Base-by-base conservation (phyloP, 352 stramenopile species). In the Heterotrichella gracilis region DNA sequence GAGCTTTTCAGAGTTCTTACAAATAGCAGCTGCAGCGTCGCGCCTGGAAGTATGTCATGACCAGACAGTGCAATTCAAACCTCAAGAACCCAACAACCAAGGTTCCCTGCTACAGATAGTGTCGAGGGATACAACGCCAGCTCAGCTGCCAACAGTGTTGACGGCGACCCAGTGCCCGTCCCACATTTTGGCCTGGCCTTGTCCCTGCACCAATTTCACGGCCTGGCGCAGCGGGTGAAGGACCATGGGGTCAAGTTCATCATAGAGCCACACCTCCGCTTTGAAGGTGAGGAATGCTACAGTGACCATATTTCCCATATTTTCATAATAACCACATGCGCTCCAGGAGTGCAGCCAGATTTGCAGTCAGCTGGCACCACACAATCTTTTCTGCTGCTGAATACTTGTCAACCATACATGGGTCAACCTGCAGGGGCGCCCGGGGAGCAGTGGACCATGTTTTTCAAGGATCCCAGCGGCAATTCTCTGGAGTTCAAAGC, bases 401-500 rank as follows among this genome's bases (percentile, higher is more conserved):
- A n/a, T n/a, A n/a, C n/a, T n/a, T n/a, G n/a, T n/a, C n/a, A n/a
- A n/a, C n/a, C n/a, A n/a, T n/a, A n/a, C n/a, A n/a, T n/a, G n/a
- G n/a, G n/a, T n/a, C n/a, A n/a, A n/a, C n/a, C n/a, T n/a, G n/a
- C n/a, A n/a, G 70, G 70, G 1, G 79, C 81, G 71, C 89, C 91
- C 69, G 89, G 90, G 2, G 92, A 98, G 75, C 91, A 97, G 74
- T 95, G 84, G 83, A 97, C 91, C 25, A 97, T 97, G 90, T 97
- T 98, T 77, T 97, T 97, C 79, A 97, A 96, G 69, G 79, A 85
- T 74, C 88, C 88, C 13, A 91, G 80, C 71, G 86, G 85, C 70
- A 97, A 97, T 77, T 96, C 93, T 77, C 81, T 98, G 3, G 90
- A 97, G 79, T 96, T 97, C 78, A 97, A 97, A 76, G 86, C 87